A percentile compares a stretch with the other conserved stretches of the same genome.
Conservation (phyloP, 768 basidiomycete genomes). For the Mycena haematopus region DNA sequence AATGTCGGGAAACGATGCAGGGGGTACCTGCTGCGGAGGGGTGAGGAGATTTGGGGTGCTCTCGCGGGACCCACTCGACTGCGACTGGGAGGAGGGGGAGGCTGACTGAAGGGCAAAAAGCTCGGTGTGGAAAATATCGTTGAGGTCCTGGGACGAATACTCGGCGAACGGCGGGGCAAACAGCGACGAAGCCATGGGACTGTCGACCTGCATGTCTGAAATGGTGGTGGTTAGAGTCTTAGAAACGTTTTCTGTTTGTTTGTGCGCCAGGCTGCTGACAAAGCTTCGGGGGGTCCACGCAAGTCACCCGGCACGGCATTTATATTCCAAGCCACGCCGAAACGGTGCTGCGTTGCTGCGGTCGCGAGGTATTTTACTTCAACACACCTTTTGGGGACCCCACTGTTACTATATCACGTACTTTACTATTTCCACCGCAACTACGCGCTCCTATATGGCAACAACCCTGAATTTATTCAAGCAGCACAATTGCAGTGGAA, state of each 20-base stretch:
- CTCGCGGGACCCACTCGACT: slow-evolving; percentile 50
- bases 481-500: no score
- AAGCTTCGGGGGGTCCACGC: background rate
- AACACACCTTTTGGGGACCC: background rate
- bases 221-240: background rate
- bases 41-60: slow-evolving; percentile 53
- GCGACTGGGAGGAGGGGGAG: slow-evolving; percentile 40
- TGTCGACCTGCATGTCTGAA: slow-evolving; percentile 50
- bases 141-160: slow-evolving; percentile 48
- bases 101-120: slow-evolving; percentile 44
- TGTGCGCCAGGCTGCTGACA: background rate
- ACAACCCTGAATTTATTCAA: no score
- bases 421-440: background rate
- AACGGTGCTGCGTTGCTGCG: background rate
- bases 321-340: background rate
- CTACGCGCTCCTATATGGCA: background rate
- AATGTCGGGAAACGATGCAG: slow-evolving; percentile 46
- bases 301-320: background rate
- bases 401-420: background rate
- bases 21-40: slow-evolving; percentile 47
- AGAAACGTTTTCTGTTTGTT: background rate
- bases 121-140: slow-evolving; percentile 74
- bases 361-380: background rate
- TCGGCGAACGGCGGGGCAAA: slow-evolving; percentile 32
- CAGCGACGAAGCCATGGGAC: slow-evolving; percentile 34